Conservation (phyloP, 495 filamentous ascomycete genomes). For the Aspergillus bridgeri region DNA sequence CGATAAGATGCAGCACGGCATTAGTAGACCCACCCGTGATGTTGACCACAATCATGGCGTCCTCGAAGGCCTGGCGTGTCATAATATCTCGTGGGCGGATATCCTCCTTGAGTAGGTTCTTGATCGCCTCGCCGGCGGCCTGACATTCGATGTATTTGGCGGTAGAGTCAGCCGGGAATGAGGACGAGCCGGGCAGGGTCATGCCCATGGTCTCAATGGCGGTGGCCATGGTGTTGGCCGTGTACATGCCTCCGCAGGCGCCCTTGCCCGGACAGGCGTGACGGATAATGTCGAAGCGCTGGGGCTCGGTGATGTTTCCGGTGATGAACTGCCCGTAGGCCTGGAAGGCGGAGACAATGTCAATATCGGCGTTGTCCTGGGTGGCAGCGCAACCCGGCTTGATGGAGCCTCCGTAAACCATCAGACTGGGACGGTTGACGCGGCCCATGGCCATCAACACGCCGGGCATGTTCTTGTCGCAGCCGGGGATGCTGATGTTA, state of each 20-base stretch:
- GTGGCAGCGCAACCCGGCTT: constrained; percentile 79
- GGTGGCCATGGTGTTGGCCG: constrained; percentile 96
- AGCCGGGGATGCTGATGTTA: constrained; percentile 97
- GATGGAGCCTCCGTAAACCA: constrained; percentile 97
- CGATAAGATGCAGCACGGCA: constrained; percentile 93
- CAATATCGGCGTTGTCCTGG: constrained; percentile 72
- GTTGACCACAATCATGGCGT: constrained; percentile 93
- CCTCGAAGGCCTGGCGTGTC: constrained; percentile 88
- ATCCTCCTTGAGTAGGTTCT: constrained; percentile 79
- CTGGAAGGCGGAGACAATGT: constrained; percentile 97
- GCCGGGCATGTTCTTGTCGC: constrained; percentile 99
- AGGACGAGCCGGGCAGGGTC: constrained; percentile 89
- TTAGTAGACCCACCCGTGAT: constrained; percentile 97
- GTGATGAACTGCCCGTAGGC: constrained; percentile 93
- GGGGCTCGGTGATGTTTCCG: constrained; percentile 85
- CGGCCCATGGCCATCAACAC: constrained; percentile 97
- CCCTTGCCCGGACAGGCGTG: constrained; percentile 91
- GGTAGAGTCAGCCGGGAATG: constrained; percentile 83
- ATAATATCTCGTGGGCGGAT: constrained; percentile 87
- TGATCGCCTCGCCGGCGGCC: constrained; percentile 80
- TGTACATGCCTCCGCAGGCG: constrained; percentile 99
- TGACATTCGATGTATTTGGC: constrained; percentile 85
- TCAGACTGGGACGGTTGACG: constrained; percentile 87
- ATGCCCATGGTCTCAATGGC: constrained; percentile 97
- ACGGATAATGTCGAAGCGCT: constrained; percentile 90